Evolutionary conservation across 2,329 filamentous ascomycete species (phyloP), one percentile per base, ranked within the genome.

Genomic region (Nigrospora sphaerica): DNA sequence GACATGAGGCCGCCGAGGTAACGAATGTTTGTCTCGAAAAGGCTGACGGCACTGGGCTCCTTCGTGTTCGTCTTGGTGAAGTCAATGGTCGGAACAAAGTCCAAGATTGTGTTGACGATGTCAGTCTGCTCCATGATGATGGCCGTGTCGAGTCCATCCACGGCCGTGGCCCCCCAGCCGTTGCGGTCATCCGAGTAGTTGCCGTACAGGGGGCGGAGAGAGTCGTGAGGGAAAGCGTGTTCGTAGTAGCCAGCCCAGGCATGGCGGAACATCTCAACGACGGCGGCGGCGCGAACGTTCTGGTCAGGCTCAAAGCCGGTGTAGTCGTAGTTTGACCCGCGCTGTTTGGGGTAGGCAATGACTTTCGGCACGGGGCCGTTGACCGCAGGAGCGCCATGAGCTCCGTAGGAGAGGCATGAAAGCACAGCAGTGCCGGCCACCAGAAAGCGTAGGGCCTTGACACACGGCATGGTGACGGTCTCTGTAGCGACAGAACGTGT

Each of bases 181-280:
- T 44, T 44, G 42, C 42, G 42, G 9, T 37, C 42, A n/a, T 44
- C 42, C 12, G 42, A 44, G 34, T 44, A 44, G n/a, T 44, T 44
- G 42, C 19, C 18, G 11, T 44, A 44, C 14, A 44, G 32, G 11
- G 42, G 42, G 2, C 42, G 42, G n/a, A 44, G 42, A 13, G 42
- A 44, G 42, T 44, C 42, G 19, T 44, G 42, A 1, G 42, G 42
- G 33, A 44, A 44, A 2, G 34, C 42, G 6, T 44, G 32, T 6
- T 31, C 36, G n/a, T 32, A 32, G 23, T 44, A 44, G 14, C 32
- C 42, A 12, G n/a, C 12, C 42, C 42, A 44, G n/a, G 42, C 42
- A 14, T 35, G 36, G 6, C 42, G 33, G 11, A 44, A 44, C 42
- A 37, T 37, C 17, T 44, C 42, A 7, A 44, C 42, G 0, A 44